These are phyloP conservation scores for Violaceomyces palustris DNA, from an alignment of 1,284 basidiomycete species.

Conservation along the genomic window DNA sequence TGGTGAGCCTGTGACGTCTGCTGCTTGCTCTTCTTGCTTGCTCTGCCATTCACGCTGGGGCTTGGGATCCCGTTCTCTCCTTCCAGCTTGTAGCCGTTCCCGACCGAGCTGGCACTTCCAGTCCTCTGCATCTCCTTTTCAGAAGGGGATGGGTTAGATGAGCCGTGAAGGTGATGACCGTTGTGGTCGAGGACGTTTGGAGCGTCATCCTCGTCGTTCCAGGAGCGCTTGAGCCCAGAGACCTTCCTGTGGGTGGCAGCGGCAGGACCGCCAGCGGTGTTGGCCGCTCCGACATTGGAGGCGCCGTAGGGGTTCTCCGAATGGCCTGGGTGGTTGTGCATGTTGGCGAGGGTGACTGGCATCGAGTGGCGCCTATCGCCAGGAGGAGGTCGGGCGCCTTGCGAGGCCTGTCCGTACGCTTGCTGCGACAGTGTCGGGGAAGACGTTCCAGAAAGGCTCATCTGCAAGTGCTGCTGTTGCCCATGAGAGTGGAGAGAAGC, in stretches of 20 bases:
- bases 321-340: slow-evolving; percentile 9
- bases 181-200: too few relatives aligned
- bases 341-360: slow-evolving; percentile 23
- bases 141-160: slow-evolving; percentile 19
- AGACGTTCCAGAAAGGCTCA: slow-evolving; percentile 24
- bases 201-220: slow-evolving; percentile 21
- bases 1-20: too few relatives aligned
- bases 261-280: slow-evolving; percentile 1
- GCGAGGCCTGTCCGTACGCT: slow-evolving; percentile 20
- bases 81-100: slow-evolving; percentile 30
- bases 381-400: slow-evolving; percentile 14
- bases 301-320: slow-evolving; percentile 23
- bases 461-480: slow-evolving; percentile 23
- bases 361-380: slow-evolving; percentile 28
- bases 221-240: slow-evolving; percentile 29
- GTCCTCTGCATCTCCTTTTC: slow-evolving; percentile 33
- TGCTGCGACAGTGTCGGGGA: slow-evolving; percentile 27
- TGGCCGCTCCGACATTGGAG: slow-evolving; percentile 19
- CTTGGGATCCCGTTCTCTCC: slow-evolving; percentile 24
- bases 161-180: slow-evolving; percentile 24
- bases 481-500: slow-evolving; percentile 24
- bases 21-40: slow-evolving; percentile 24
- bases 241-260: slow-evolving; percentile 23
- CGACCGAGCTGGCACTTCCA: slow-evolving; percentile 19
- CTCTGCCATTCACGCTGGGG: slow-evolving; percentile 20